phyloP scores from a whole-genome alignment of 2,329 filamentous ascomycete genomes.

The Penicillium sp. region DNA sequence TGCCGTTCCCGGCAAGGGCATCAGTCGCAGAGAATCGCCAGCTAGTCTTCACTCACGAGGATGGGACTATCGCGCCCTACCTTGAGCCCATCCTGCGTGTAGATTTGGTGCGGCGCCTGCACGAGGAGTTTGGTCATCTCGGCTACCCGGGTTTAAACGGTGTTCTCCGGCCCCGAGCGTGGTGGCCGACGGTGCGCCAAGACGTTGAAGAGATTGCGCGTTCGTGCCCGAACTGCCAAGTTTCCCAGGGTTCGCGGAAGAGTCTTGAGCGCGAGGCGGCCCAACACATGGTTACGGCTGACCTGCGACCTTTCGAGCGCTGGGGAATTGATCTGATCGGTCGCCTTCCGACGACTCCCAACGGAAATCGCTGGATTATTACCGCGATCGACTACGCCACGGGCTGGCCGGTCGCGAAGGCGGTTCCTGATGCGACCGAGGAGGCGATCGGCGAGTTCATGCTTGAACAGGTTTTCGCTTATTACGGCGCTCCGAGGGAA shows the following conservation, averaged over 20 bases:
- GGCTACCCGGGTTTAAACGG: not conserved
- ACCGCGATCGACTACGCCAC: not conserved
- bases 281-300: too few relatives aligned
- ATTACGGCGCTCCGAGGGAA: constrained; percentile 1
- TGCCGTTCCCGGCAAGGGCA: too few relatives aligned
- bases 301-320: not conserved
- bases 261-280: not conserved
- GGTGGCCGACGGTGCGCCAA: not conserved
- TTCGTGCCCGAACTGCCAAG: not conserved
- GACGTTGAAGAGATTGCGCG: not conserved
- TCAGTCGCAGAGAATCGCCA: not conserved
- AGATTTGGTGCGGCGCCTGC: not conserved
- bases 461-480: constrained; percentile 1
- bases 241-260: not conserved
- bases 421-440: not conserved
- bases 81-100: not conserved
- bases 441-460: not conserved
- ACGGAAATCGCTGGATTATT: not conserved
- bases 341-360: not conserved
- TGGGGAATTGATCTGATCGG: not conserved
- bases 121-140: not conserved
- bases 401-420: not conserved
- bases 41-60: not conserved
- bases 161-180: not conserved
- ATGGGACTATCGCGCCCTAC: not conserved